phyloP scores from a whole-genome alignment of 164 flowering plant genomes.

The Kingdonia uniflora region DNA sequence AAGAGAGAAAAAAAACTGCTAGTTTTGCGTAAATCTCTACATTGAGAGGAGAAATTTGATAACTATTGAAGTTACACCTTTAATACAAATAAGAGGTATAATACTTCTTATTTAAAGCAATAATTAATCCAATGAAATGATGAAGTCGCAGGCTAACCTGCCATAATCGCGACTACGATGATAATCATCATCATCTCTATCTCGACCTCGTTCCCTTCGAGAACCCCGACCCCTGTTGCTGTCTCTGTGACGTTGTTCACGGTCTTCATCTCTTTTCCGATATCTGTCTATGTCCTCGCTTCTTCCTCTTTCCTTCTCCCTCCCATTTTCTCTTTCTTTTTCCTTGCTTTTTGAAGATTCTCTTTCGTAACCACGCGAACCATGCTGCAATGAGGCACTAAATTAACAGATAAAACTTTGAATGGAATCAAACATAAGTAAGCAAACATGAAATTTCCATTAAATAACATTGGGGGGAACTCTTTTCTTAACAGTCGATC shows the following conservation, averaged over 20 bases:
- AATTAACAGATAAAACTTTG: neutral
- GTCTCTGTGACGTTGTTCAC: conserved; percentile 36
- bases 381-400: conserved; percentile 27
- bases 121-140: no score
- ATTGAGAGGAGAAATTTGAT: no score
- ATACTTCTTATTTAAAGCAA: no score
- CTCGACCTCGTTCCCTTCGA: conserved; percentile 53
- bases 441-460: no score
- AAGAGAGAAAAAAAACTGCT: no score
- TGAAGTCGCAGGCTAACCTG: conserved; percentile 39
- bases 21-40: no score
- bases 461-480: no score
- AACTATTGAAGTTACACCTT: no score
- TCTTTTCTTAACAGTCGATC: no score
- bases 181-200: conserved; percentile 52
- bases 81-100: no score
- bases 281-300: conserved; percentile 25
- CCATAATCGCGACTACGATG: conserved; percentile 50
- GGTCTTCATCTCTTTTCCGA: conserved; percentile 22
- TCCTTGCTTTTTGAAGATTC: conserved; percentile 53
- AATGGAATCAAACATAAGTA: no score
- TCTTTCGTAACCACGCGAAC: conserved; percentile 32
- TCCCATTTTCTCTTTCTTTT: conserved; percentile 29
- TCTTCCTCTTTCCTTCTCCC: conserved; percentile 25
- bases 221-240: conserved; percentile 57